A percentile compares a stretch with the other conserved stretches of the same genome.
Evolutionary conservation across 768 basidiomycete species (phyloP).

Genomic region (Mycena pura): DNA sequence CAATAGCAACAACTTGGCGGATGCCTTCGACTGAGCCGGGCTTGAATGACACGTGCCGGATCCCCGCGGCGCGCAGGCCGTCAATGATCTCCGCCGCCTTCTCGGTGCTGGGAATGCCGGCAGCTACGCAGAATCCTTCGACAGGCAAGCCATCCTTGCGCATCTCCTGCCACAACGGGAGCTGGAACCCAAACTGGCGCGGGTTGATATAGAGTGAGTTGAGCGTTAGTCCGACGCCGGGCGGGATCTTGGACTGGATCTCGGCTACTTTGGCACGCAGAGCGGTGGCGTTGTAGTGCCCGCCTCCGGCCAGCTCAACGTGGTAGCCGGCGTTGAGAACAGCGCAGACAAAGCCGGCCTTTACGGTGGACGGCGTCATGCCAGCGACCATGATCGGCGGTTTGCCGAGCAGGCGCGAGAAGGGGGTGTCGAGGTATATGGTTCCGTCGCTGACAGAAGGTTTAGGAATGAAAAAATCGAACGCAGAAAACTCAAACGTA

Average conservation of each 20-base stretch:
- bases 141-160: constrained; percentile 92
- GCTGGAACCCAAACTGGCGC: constrained; percentile 95
- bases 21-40: constrained; percentile 98
- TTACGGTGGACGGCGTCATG: constrained; percentile 98
- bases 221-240: constrained; percentile 91
- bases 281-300: constrained; percentile 92
- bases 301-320: constrained; percentile 96
- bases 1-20: constrained; percentile 96
- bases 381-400: constrained; percentile 99
- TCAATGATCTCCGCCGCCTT: constrained; percentile 97
- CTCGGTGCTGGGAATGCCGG: constrained; percentile 95
- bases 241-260: constrained; percentile 83
- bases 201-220: constrained; percentile 99
- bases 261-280: constrained; percentile 92
- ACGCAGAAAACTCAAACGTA: constrained; percentile 41
- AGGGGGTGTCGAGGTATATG: constrained; percentile 92
- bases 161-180: constrained; percentile 98
- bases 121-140: constrained; percentile 99
- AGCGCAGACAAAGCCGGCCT: constrained; percentile 93
- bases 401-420: constrained; percentile 95
- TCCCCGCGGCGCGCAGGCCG: constrained; percentile 80
- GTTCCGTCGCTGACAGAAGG: constrained; percentile 76
- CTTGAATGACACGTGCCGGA: constrained; percentile 97
- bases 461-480: constrained; percentile 14
- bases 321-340: constrained; percentile 94